phyloP scores from a whole-genome alignment of 768 basidiomycete genomes.

The Artomyces pyxidatus region DNA sequence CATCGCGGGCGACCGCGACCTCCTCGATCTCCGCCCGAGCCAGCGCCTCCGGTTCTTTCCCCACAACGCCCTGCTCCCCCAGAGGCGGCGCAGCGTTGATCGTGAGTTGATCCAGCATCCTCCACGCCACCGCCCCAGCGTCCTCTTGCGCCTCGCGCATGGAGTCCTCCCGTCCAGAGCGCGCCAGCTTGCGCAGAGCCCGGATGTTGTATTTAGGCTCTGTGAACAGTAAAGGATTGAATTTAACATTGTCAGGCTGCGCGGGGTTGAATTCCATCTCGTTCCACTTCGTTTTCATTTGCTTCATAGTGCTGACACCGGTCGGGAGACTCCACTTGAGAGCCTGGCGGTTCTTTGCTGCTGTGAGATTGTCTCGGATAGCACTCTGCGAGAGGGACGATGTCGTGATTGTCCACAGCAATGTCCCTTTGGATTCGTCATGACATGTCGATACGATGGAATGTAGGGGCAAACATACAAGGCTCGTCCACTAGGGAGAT shows the following conservation, averaged over 20 bases:
- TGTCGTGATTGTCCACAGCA: conserved; percentile 48
- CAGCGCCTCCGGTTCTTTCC: no score
- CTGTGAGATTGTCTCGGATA: conserved; percentile 29
- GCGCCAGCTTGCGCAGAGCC: conserved; percentile 38
- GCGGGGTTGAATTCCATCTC: conserved; percentile 29
- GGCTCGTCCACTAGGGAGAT: conserved; percentile 23
- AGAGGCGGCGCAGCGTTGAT: no score
- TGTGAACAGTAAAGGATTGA: conserved; percentile 28
- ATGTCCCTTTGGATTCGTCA: conserved; percentile 39
- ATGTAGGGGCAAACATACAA: conserved; percentile 21
- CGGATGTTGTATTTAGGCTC: conserved; percentile 27
- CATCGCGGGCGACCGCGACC: no score
- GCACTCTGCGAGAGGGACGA: conserved; percentile 24
- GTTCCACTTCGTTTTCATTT: conserved; percentile 34
- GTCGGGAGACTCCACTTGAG: conserved; percentile 41
- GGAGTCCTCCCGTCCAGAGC: conserved; percentile 35
- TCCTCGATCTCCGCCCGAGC: no score
- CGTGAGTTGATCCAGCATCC: no score
- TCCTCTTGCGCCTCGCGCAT: conserved; percentile 28
- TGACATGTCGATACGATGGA: conserved; percentile 1
- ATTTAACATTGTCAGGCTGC: conserved; percentile 6
- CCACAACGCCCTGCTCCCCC: no score
- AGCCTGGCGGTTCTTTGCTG: conserved; percentile 35
- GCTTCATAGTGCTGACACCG: conserved; percentile 31
- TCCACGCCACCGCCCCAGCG: neutral